Base-by-base conservation (phyloP, 2,329 filamentous ascomycete species). In the Phialemoniopsis sp. region DNA sequence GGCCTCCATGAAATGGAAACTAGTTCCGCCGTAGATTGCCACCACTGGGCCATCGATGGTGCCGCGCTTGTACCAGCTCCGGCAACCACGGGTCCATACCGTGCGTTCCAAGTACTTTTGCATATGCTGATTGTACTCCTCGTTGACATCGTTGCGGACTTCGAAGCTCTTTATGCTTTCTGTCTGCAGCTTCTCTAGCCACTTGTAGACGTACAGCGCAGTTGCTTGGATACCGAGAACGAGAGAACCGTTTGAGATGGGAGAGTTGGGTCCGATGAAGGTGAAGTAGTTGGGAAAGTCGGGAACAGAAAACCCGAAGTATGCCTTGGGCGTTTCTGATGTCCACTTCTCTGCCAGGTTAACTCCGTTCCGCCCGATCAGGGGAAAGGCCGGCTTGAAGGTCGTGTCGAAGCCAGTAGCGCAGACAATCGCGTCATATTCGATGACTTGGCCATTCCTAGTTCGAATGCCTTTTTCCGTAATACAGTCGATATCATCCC, bases 61-160 rank as follows among this genome's bases (percentile, higher is more conserved):
- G 57, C 32, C 32, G 12, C 32, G 8, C 15, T 34, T 34, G 32
- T 34, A 34, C 32, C 32, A 34, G 32, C 32, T 34, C 32, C 32
- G 8, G 32, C 32, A 34, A n/a, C 16, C 16, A 8, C 32, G 9
- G 12, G 32, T 34, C 32, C 32, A 34, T n/a, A 34, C 32, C 13
- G 32, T 34, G 13, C 32, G 32, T n/a, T 34, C 32, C 6, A 34
- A 19, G 26, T 34, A 34, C 32, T 34, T 15, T 10, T 34, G 32
- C 13, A 34, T 16, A 19, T 43, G 59, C 48, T 43, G 57, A 34
- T 56, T 55, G 56, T 51, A 68, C 17, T 55, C 50, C 14, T 43
- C 36, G 2, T 51, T 52, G 2, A 49, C 44, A 12, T 51, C 50
- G 36, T 52, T 46, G 21, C 45, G 51, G 12, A 54, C 50, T 4